A percentile compares a stretch with the other conserved stretches of the same genome.
Conservation (phyloP, 176 grass and related monocot species). For the Bolboschoenus planiculmis region DNA sequence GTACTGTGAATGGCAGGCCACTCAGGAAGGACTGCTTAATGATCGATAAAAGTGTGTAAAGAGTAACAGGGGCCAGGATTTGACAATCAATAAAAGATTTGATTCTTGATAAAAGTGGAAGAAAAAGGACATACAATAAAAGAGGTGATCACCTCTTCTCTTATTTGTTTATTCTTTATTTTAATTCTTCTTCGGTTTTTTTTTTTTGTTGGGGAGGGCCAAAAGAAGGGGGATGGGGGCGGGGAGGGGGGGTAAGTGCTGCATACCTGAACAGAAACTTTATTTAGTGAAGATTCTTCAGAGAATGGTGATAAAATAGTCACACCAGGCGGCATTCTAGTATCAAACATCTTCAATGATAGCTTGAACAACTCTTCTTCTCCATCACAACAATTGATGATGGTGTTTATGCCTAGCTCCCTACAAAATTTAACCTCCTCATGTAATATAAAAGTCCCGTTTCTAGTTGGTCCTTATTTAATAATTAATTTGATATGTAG, state of each 20-base stretch:
- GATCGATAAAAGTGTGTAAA: background rate
- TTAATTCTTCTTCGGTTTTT: background rate
- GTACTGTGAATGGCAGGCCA: background rate
- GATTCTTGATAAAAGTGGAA: background rate
- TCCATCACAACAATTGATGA: constrained; percentile 44
- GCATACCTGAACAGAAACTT: constrained; percentile 68
- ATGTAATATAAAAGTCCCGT: background rate
- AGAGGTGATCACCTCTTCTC: background rate
- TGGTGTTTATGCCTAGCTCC: constrained; percentile 75
- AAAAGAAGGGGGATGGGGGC: background rate
- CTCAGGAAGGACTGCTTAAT: background rate
- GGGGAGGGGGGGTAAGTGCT: background rate
- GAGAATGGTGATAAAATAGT: constrained; percentile 69
- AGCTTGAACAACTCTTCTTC: constrained; percentile 59
- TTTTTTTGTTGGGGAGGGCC: background rate
- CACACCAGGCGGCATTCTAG: constrained; percentile 87
- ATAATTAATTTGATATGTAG: background rate
- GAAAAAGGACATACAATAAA: background rate
- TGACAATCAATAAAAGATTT: background rate
- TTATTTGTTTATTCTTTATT: background rate
- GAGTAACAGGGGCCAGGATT: no score
- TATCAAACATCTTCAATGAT: constrained; percentile 85
- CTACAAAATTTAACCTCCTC: constrained; percentile 32
- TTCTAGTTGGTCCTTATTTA: background rate
- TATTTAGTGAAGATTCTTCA: constrained; percentile 66